Percentiles rank a stretch among this genome's conserved stretches.
Evolutionary conservation across 208 protist genomes (phyloP).

Genomic region (Leptomonas seymouri): DNA sequence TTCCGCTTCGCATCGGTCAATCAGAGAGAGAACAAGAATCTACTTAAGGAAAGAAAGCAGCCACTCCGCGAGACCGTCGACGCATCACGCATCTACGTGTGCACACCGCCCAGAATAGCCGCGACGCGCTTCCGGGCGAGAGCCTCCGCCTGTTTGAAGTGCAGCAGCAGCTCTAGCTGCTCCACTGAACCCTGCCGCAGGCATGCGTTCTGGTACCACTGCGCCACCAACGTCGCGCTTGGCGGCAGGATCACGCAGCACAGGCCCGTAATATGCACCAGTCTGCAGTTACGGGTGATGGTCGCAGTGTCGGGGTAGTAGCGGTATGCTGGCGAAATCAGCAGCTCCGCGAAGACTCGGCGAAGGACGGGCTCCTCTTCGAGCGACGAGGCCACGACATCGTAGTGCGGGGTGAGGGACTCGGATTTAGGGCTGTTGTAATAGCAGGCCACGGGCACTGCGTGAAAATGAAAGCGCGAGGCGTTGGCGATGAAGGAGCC

Average conservation of each 20-base stretch:
- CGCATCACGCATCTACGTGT: not conserved
- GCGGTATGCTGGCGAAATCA: conserved; percentile 39
- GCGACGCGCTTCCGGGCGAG: conserved; percentile 22
- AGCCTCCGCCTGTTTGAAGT: conserved; percentile 46
- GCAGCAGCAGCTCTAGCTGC: conserved; percentile 51
- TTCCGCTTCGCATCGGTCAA: no score
- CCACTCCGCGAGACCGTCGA: not conserved
- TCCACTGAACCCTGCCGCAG: conserved; percentile 54
- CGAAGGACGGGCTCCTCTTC: conserved; percentile 55
- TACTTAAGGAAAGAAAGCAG: not conserved
- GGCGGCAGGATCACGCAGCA: conserved; percentile 64
- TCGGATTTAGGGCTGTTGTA: conserved; percentile 36
- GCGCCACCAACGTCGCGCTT: conserved; percentile 42
- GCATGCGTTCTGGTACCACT: conserved; percentile 81
- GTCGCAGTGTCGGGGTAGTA: conserved; percentile 69
- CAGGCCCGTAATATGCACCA: conserved; percentile 70
- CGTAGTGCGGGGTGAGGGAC: conserved; percentile 42
- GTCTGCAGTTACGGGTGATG: conserved; percentile 69
- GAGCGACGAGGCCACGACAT: conserved; percentile 33
- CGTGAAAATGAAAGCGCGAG: conserved; percentile 55
- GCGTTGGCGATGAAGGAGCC: conserved; percentile 73
- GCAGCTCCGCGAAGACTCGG: conserved; percentile 43
- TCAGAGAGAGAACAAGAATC: no score
- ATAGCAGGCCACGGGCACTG: conserved; percentile 62
- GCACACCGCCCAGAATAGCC: not conserved